Percentiles rank a stretch among this genome's conserved stretches.
These are phyloP conservation scores for Penstemon davidsonii DNA, from an alignment of 257 asterid genomes.

Conservation along the genomic window DNA sequence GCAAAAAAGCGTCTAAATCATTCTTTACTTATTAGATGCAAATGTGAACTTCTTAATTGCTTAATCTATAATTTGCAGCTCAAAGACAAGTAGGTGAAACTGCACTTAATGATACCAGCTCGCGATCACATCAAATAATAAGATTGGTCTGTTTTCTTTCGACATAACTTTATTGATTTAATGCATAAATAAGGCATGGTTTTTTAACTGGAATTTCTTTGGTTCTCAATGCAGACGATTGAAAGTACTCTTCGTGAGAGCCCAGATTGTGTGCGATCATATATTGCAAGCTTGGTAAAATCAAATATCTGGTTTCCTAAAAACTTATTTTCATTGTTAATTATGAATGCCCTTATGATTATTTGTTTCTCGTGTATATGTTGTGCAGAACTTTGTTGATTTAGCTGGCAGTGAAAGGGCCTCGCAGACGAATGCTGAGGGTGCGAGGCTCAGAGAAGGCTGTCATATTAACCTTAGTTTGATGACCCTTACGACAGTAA, in stretches of 20 bases:
- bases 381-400: conserved; percentile 83
- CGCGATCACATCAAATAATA: conserved; percentile 93
- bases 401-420: conserved; percentile 97
- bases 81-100: conserved; percentile 98
- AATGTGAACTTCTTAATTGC: conserved; percentile 17
- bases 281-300: conserved; percentile 89
- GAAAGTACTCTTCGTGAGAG: conserved; percentile 90
- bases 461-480: conserved; percentile 95
- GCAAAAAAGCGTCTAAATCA: conserved; percentile 13
- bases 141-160: conserved; percentile 61
- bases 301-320: background rate
- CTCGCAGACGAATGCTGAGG: conserved; percentile 91
- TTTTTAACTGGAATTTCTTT: conserved; percentile 25
- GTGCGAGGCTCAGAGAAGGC: conserved; percentile 93
- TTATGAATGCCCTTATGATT: background rate
- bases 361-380: background rate
- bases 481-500: conserved; percentile 95
- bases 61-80: conserved; percentile 50
- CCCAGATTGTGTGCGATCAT: conserved; percentile 88
- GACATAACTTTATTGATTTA: conserved; percentile 5
- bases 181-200: conserved; percentile 13
- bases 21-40: conserved; percentile 7
- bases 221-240: conserved; percentile 63
- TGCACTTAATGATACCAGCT: conserved; percentile 86
- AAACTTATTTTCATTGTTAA: background rate